Evolutionary conservation across 495 filamentous ascomycete genomes (phyloP).

Genomic region (Bombardia bombarda): DNA sequence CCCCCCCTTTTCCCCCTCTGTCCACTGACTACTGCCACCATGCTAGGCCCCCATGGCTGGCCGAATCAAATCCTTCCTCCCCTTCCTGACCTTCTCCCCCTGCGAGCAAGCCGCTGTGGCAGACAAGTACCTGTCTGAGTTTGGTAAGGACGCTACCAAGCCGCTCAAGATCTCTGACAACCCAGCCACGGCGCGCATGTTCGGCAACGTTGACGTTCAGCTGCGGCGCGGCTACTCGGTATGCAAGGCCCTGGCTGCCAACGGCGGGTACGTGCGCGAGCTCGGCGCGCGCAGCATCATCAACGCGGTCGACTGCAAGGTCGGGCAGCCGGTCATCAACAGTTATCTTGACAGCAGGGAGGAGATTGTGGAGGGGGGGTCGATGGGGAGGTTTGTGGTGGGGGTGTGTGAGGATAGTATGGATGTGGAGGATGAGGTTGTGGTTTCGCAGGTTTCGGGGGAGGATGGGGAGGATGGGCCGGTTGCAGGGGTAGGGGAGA

Average conservation of each 20-base stretch:
- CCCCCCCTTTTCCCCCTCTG: neutral
- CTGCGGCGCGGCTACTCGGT: conserved; percentile 27
- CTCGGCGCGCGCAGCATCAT: conserved; percentile 33
- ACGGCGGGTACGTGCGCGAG: conserved; percentile 26
- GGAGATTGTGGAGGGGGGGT: neutral
- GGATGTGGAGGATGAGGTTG: neutral
- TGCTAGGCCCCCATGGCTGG: conserved; percentile 31
- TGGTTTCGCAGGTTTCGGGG: neutral
- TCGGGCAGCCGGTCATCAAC: neutral
- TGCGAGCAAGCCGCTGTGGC: conserved; percentile 36
- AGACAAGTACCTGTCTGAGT: conserved; percentile 36
- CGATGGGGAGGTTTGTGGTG: neutral
- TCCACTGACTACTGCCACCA: no score
- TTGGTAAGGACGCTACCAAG: conserved; percentile 20
- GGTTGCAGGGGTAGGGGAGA: no score
- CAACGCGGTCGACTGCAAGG: conserved; percentile 1
- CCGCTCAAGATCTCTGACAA: conserved; percentile 23
- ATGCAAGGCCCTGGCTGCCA: conserved; percentile 26
- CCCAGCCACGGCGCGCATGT: conserved; percentile 1
- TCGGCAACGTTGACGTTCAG: conserved; percentile 31
- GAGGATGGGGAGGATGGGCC: no score
- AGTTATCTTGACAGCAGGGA: neutral
- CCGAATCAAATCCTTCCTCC: conserved; percentile 34
- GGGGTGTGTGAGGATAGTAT: neutral
- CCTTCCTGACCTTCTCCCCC: conserved; percentile 39